Evolutionary conservation across 495 filamentous ascomycete genomes (phyloP).

Genomic region (Penicillium silybi): DNA sequence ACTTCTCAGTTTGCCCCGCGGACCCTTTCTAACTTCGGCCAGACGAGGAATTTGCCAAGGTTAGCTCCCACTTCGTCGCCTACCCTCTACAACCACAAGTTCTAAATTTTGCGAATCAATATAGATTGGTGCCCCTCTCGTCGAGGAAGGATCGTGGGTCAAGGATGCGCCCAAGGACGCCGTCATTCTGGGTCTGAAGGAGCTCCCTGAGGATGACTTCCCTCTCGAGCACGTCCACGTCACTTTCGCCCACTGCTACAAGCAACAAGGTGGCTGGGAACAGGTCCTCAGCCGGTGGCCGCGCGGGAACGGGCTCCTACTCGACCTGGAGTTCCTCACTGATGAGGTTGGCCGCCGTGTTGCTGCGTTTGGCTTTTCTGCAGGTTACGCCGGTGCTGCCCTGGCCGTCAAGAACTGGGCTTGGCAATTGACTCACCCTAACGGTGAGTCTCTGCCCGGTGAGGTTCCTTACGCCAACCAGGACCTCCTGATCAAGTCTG

Average conservation of each 20-base stretch:
- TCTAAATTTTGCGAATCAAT: constrained; percentile 11
- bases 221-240: constrained; percentile 85
- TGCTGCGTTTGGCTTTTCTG: constrained; percentile 73
- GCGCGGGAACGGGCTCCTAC: constrained; percentile 74
- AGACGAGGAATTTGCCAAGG: constrained; percentile 54
- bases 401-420: constrained; percentile 83
- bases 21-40: not conserved
- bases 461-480: constrained; percentile 76
- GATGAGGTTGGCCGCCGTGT: constrained; percentile 76
- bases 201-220: constrained; percentile 83
- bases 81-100: not conserved
- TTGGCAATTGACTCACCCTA: constrained; percentile 73
- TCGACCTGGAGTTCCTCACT: constrained; percentile 90
- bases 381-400: constrained; percentile 76
- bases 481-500: constrained; percentile 63
- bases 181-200: constrained; percentile 90
- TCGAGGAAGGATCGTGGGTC: constrained; percentile 77
- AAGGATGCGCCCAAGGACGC: constrained; percentile 67
- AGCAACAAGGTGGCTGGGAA: constrained; percentile 84
- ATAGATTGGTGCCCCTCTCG: constrained; percentile 66
- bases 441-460: constrained; percentile 57
- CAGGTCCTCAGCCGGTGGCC: constrained; percentile 76
- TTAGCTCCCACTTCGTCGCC: constrained; percentile 13
- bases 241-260: constrained; percentile 82
- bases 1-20: not conserved